phyloP scores from a whole-genome alignment of 2,329 filamentous ascomycete genomes.

The Fusarium sp. region DNA sequence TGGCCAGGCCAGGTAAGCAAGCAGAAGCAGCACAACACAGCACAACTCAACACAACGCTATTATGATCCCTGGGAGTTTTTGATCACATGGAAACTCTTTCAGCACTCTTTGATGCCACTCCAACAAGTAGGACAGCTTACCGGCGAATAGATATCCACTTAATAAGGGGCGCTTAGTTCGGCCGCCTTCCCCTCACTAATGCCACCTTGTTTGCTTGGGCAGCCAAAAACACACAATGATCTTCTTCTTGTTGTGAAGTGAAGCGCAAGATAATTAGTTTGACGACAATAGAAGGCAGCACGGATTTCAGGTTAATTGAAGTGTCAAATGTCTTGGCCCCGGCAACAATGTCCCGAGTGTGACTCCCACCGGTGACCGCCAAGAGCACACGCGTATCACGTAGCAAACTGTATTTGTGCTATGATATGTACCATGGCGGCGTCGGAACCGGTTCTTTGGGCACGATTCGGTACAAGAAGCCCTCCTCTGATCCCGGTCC shows the following conservation, averaged over 20 bases:
- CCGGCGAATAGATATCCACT: slow-evolving; percentile 31
- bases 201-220: slow-evolving; percentile 42
- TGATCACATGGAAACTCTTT: slow-evolving; percentile 37
- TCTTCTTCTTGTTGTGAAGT: slow-evolving; percentile 8
- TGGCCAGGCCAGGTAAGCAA: background rate
- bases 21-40: background rate
- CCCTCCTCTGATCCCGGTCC: slow-evolving; percentile 7
- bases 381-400: slow-evolving; percentile 1
- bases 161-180: slow-evolving; percentile 35
- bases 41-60: slow-evolving; percentile 1
- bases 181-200: slow-evolving; percentile 38
- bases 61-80: slow-evolving; percentile 17
- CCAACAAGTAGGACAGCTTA: slow-evolving; percentile 29
- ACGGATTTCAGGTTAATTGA: background rate
- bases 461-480: slow-evolving; percentile 5
- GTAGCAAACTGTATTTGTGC: background rate
- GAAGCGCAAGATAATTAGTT: background rate
- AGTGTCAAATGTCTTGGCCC: slow-evolving; percentile 19
- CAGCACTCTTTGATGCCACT: slow-evolving; percentile 4
- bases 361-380: slow-evolving; percentile 22
- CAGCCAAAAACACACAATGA: slow-evolving; percentile 20
- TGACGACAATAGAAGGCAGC: background rate
- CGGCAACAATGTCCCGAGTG: slow-evolving; percentile 33
- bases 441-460: slow-evolving; percentile 24
- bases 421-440: background rate